phyloP scores from a whole-genome alignment of 176 grass and related monocot species.

The Triticum timopheevii region DNA sequence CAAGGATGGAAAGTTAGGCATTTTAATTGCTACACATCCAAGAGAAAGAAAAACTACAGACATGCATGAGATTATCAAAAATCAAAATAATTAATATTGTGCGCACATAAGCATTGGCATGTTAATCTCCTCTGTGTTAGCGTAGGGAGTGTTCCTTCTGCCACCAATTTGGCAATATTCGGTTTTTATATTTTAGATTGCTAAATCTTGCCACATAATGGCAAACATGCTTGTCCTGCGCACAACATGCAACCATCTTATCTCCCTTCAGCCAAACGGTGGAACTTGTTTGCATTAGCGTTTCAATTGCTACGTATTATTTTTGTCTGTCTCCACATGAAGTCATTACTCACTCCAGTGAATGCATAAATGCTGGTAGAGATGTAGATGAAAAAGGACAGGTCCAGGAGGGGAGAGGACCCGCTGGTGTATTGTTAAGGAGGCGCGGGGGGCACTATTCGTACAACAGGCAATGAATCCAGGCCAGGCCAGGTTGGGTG shows the following conservation, averaged over 20 bases:
- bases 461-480: neutral
- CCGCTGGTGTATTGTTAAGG: neutral
- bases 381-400: neutral
- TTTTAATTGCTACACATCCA: neutral
- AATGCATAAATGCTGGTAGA: neutral
- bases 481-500: neutral
- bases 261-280: neutral
- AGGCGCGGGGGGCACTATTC: neutral
- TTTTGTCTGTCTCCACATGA: neutral
- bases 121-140: neutral
- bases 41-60: neutral
- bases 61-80: neutral
- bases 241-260: neutral
- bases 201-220: neutral
- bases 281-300: neutral
- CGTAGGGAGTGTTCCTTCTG: neutral
- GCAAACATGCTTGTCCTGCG: neutral
- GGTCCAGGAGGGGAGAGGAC: neutral
- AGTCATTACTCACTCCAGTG: neutral
- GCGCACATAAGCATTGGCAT: neutral
- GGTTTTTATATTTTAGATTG: neutral
- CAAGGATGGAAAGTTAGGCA: constrained; percentile 9
- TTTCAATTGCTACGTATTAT: neutral
- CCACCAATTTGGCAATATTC: neutral
- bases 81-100: neutral